Conservation (phyloP, 73 alveolate species). For the Uronychia setigera region DNA sequence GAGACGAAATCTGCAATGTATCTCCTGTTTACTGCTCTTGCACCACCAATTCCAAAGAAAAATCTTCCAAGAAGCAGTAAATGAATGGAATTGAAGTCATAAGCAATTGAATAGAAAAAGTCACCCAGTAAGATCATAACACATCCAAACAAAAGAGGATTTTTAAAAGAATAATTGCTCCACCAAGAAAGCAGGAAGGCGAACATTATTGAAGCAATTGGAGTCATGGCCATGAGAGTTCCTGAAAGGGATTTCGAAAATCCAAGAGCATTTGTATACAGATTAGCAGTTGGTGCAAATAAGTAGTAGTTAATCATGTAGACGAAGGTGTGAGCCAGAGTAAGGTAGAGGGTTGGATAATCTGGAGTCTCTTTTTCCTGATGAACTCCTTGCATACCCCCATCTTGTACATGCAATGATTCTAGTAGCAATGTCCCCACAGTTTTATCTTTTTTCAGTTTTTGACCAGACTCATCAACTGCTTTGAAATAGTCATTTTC, state of each 20-base stretch:
- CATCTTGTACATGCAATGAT: neutral
- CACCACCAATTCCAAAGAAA: conserved; percentile 59
- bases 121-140: conserved; percentile 41
- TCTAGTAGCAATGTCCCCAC: neutral
- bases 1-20: conserved; percentile 49
- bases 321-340: conserved; percentile 8
- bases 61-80: conserved; percentile 37
- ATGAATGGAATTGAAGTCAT: neutral
- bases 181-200: conserved; percentile 25
- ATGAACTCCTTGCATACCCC: neutral
- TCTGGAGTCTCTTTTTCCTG: neutral
- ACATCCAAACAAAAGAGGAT: conserved; percentile 23
- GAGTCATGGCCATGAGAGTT: conserved; percentile 45
- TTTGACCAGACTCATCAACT: neutral
- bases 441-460: neutral
- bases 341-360: neutral
- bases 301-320: conserved; percentile 22
- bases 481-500: neutral
- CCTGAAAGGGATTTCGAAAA: conserved; percentile 15
- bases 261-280: conserved; percentile 14
- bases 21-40: conserved; percentile 60
- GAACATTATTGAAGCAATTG: conserved; percentile 32
- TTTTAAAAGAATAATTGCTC: conserved; percentile 21
- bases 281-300: neutral
- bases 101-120: conserved; percentile 27